Evolutionary conservation across 352 stramenopile genomes (phyloP).

Genomic region (Saprolegnia diclina): DNA sequence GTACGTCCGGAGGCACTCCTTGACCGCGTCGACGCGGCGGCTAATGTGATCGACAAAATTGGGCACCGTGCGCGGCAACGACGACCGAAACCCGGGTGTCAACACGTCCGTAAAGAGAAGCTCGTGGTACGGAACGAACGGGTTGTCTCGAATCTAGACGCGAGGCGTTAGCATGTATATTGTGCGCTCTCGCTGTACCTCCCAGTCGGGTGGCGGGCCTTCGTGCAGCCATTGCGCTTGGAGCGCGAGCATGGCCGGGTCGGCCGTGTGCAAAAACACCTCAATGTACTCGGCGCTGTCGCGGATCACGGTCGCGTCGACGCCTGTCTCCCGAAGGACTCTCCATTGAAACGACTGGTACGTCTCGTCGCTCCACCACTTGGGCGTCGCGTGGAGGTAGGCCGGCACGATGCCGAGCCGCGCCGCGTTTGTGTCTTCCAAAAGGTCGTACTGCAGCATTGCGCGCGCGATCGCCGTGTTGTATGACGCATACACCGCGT

Average conservation of each 20-base stretch:
- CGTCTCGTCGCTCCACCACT: constrained; percentile 78
- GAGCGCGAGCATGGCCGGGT: constrained; percentile 79
- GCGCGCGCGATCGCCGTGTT: constrained; percentile 63
- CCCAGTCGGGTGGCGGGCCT: constrained; percentile 60
- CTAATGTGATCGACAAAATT: constrained; percentile 84
- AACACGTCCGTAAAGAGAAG: constrained; percentile 83
- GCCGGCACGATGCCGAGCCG: constrained; percentile 78
- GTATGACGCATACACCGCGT: constrained; percentile 75
- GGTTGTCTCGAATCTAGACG: constrained; percentile 18
- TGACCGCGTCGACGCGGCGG: constrained; percentile 69
- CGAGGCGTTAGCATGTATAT: not conserved
- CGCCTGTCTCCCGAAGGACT: constrained; percentile 70
- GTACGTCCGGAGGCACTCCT: constrained; percentile 77
- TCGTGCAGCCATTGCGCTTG: constrained; percentile 86
- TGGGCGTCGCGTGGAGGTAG: constrained; percentile 71
- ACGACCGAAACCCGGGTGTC: constrained; percentile 50
- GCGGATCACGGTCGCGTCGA: constrained; percentile 37
- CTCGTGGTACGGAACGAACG: constrained; percentile 42
- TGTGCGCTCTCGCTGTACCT: constrained; percentile 32
- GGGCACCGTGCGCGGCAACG: constrained; percentile 70
- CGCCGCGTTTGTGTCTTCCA: constrained; percentile 60
- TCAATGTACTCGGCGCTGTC: constrained; percentile 38
- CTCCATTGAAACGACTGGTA: constrained; percentile 73
- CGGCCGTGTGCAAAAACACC: constrained; percentile 53
- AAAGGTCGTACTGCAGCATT: constrained; percentile 86